Evolutionary conservation across 306 rosid genomes (phyloP).

Genomic region (Prunus fruticosa): DNA sequence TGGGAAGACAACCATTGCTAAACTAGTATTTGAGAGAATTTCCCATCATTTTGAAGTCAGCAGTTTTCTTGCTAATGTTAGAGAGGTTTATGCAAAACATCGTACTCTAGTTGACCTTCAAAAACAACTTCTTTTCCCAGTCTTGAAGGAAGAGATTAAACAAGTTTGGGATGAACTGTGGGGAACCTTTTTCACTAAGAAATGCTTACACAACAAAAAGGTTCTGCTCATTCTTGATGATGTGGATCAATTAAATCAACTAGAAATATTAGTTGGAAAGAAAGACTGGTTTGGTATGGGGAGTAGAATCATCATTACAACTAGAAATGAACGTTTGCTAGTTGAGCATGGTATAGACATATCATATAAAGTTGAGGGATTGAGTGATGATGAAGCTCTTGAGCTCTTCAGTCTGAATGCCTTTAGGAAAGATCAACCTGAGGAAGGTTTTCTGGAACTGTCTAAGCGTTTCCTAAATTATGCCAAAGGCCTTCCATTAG

Average conservation of each 20-base stretch:
- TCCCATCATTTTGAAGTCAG: not conserved
- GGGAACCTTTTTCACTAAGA: conserved; percentile 5
- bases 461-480: not conserved
- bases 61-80: not conserved
- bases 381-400: too few relatives aligned
- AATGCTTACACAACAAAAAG: conserved; percentile 18
- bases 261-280: conserved; percentile 26
- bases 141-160: conserved; percentile 14
- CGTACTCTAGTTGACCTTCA: conserved; percentile 18
- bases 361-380: too few relatives aligned
- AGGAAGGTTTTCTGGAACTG: not conserved
- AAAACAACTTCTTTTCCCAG: conserved; percentile 16
- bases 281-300: conserved; percentile 22
- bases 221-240: conserved; percentile 23
- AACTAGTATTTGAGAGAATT: not conserved
- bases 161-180: not conserved
- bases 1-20: not conserved
- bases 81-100: not conserved
- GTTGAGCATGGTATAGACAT: not conserved
- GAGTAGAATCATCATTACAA: conserved; percentile 41
- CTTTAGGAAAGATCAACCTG: not conserved
- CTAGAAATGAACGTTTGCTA: conserved; percentile 27
- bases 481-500: conserved; percentile 32
- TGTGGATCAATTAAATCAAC: conserved; percentile 32
- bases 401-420: too few relatives aligned